These are phyloP conservation scores for Parasarocladium wereldwijsianum DNA, from an alignment of 2,329 filamentous ascomycete species.

Conservation along the genomic window DNA sequence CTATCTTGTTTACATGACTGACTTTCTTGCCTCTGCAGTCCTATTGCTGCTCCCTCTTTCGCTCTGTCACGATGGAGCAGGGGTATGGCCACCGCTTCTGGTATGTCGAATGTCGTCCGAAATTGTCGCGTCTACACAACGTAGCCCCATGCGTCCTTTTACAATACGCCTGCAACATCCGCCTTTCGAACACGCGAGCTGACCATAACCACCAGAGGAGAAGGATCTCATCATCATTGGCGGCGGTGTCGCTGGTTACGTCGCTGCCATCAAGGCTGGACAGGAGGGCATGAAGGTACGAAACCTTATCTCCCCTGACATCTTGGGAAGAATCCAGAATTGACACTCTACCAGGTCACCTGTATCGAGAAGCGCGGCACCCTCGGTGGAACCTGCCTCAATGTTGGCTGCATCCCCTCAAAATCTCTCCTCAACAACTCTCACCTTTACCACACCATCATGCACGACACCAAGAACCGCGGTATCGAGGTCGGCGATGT, in stretches of 20 bases:
- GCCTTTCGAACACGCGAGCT: neutral
- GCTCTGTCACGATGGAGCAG: conserved; percentile 38
- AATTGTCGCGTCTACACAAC: neutral
- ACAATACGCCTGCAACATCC: neutral
- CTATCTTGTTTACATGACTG: too few species aligned
- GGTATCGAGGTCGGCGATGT: conserved; percentile 97
- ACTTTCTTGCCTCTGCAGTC: conserved; percentile 17
- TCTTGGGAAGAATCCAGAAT: conserved; percentile 6
- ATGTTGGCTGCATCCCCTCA: conserved; percentile 97
- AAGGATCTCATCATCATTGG: conserved; percentile 97
- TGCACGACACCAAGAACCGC: conserved; percentile 92
- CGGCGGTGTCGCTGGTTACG: conserved; percentile 95
- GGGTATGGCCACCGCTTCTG: conserved; percentile 42
- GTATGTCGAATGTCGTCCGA: conserved; percentile 26
- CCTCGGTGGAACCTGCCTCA: conserved; percentile 92
- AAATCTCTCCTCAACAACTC: conserved; percentile 99
- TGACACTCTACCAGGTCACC: conserved; percentile 46
- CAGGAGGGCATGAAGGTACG: conserved; percentile 90
- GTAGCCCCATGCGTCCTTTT: neutral
- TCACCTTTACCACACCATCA: conserved; percentile 90
- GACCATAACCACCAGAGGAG: conserved; percentile 45
- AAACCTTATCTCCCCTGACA: neutral
- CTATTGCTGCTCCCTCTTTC: conserved; percentile 29
- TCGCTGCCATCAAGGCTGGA: conserved; percentile 96
- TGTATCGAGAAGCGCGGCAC: conserved; percentile 97